Evolutionary conservation across 768 basidiomycete species (phyloP), one percentile per base, ranked within the genome.

Genomic region (Thelephora aurantiotincta): DNA sequence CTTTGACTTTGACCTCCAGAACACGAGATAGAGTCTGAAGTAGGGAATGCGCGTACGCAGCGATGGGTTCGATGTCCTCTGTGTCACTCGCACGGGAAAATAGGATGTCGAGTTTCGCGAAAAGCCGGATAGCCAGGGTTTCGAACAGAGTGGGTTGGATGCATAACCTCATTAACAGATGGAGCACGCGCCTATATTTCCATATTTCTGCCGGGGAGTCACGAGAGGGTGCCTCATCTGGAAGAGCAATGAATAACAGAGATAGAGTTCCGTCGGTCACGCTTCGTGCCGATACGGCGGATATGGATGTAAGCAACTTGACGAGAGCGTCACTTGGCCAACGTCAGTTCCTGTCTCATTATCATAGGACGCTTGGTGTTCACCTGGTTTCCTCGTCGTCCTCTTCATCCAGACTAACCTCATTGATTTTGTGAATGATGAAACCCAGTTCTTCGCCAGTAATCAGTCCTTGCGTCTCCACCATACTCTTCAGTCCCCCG

Each of bases 31-130:
- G 63, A 0, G 83, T 77, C 44, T 73, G 68, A 44, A 98, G 71
- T 30, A 98, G 70, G 26, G 91, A 78, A 63, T 91, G 88, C 1
- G 78, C 80, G 58, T 94, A 98, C 11, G 90, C 85, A 0, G 86
- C 78, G n/a, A 62, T 65, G 11, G 78, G 72, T 59, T 92, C 84
- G 2, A 54, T 34, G 33, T 78, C 76, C 3, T 51, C 60, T 13
- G 38, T 48, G 33, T 36, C 47, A 20, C 23, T 52, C 12, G 47
- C 18, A 11, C 61, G 50, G 5, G 65, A 53, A 41, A 71, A 59
- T 52, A 78, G 79, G n/a, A 85, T 61, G 44, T 88, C 83, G 26
- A 98, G 68, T 61, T 89, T 88, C 3, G 82, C 75, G 2, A 70
- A 74, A 19, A 96, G 67, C 14, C 87, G 78, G 43, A 89, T 71